Base-by-base conservation (phyloP, 2,329 filamentous ascomycete species). In the Cladosporium halotolerans region DNA sequence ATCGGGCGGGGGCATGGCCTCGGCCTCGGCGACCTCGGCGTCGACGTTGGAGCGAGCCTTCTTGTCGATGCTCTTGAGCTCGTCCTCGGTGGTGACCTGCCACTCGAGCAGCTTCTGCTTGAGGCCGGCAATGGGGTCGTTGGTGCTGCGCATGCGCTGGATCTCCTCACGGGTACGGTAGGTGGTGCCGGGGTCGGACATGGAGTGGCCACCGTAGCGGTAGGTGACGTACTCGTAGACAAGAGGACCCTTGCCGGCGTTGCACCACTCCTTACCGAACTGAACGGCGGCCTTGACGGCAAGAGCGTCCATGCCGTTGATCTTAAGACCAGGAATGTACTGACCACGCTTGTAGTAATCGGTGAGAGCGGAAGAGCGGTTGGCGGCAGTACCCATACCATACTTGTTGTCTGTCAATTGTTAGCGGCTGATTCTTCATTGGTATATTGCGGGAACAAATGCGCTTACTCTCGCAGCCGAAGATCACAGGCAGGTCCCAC, bases 331-430 rank as follows among this genome's bases (percentile, higher is more conserved):
- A 55, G 93, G 92, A 64, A 99, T 99, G 81, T 97, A 99, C 79
- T 99, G 93, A 63, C 93, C 93, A 77, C 93, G 92, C 86, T 97
- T 97, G 84, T 99, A 97, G 85, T 99, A 99, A 75, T 99, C 93
- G 73, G 93, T 97, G 71, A 96, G 78, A 66, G 93, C 93, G 57
- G 93, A 92, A 57, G 93, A 91, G 68, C 93, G 90, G 75, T 86
- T 86, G 63, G 93, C 92, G 57, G 93, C 88, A 60, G 93, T 99
- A 77, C 93, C 93, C 93, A 99, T 99, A 74, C 93, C 93, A 73
- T 99, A 99, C 78, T 99, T 99, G 87, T 99, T 99, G 84, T 99
- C 91, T 96, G 55, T 28, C 31, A 33, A 19, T 4, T 16, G 57
- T 68, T 47, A 68, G 65, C 50, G 41, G 18, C 18, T 4, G 2